These are phyloP conservation scores for Acacia melanoxylon DNA, from an alignment of 306 rosid species.

Conservation along the genomic window DNA sequence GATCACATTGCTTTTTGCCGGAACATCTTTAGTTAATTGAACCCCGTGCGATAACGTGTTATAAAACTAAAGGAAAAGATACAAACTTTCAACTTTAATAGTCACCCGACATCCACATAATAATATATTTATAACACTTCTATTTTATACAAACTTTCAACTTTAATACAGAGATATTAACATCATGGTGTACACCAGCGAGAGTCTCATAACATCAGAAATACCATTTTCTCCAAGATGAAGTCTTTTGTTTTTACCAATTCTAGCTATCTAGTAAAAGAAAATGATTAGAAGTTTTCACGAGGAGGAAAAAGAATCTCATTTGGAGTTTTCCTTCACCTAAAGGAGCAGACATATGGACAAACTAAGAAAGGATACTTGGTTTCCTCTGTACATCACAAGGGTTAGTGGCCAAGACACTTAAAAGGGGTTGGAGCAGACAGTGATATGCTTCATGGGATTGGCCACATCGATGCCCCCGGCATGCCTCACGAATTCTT, in stretches of 20 bases:
- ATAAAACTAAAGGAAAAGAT: no score
- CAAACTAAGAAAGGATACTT: neutral
- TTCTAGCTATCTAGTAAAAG: neutral
- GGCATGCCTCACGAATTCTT: slow-evolving; percentile 69
- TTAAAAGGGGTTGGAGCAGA: slow-evolving; percentile 40
- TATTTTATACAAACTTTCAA: no score
- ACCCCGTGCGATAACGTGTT: no score
- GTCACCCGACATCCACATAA: no score
- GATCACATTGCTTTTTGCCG: no score
- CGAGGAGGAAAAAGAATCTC: slow-evolving; percentile 16
- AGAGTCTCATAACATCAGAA: neutral
- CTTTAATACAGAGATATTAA: neutral
- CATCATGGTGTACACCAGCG: neutral
- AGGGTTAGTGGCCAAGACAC: slow-evolving; percentile 18
- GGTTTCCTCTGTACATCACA: slow-evolving; percentile 1
- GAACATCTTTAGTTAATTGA: no score
- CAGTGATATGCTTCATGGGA: slow-evolving; percentile 65
- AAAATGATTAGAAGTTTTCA: neutral
- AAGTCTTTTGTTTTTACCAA: neutral
- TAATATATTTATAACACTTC: no score
- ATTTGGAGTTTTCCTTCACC: slow-evolving; percentile 10
- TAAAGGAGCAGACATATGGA: neutral
- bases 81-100: no score
- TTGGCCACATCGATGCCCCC: slow-evolving; percentile 54
- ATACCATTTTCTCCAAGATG: neutral